Percentiles rank a stretch among this genome's conserved stretches.
Evolutionary conservation across 2,329 filamentous ascomycete species (phyloP).

Genomic region (Neoarthrinium moseri): DNA sequence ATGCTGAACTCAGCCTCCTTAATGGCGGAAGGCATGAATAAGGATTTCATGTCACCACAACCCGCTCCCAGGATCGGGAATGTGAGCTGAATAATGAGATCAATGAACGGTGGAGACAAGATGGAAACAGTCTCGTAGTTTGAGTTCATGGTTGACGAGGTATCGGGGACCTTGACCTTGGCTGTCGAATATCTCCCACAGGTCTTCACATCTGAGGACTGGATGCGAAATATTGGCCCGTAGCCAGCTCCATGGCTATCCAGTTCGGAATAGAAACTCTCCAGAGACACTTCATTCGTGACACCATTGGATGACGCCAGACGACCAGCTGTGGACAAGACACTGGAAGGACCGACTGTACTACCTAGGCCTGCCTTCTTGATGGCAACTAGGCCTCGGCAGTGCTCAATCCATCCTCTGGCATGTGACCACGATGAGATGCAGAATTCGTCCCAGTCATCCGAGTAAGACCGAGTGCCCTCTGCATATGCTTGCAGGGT

Average conservation of each 20-base stretch:
- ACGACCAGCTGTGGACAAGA: too few relatives aligned
- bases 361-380: slow-evolving; percentile 3
- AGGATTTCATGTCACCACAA: slow-evolving; percentile 3
- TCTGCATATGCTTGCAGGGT: slow-evolving; percentile 28
- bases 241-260: slow-evolving; percentile 14
- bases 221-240: slow-evolving; percentile 11
- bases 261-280: slow-evolving; percentile 14
- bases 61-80: slow-evolving; percentile 36
- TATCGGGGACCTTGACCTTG: slow-evolving; percentile 40
- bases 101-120: slow-evolving; percentile 45
- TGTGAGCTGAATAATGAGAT: slow-evolving; percentile 40
- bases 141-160: slow-evolving; percentile 42
- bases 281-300: too few relatives aligned
- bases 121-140: slow-evolving; percentile 40
- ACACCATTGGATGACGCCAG: too few relatives aligned
- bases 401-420: slow-evolving; percentile 27
- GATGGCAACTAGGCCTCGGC: slow-evolving; percentile 20
- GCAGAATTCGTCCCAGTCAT: slow-evolving; percentile 26
- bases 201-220: slow-evolving; percentile 12
- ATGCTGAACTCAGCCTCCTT: slow-evolving; percentile 17
- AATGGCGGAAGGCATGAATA: slow-evolving; percentile 22
- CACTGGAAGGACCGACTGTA: too few relatives aligned
- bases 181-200: slow-evolving; percentile 27
- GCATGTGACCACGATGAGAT: slow-evolving; percentile 26
- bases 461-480: slow-evolving; percentile 16